phyloP scores from a whole-genome alignment of 1,139 yeast genomes.

The Pichia cactophila region DNA sequence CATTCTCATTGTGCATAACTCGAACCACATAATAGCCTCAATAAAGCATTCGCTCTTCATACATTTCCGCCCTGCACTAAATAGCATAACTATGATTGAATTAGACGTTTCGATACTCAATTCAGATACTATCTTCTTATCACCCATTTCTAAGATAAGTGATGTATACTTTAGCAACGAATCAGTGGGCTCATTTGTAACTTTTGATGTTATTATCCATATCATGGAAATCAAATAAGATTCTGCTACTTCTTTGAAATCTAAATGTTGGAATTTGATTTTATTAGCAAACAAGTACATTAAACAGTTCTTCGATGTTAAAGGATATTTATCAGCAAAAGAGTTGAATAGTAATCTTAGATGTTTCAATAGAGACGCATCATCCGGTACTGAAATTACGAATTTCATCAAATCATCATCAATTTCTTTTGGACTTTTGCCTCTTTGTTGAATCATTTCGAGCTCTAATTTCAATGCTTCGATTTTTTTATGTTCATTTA shows the following conservation, averaged over 20 bases:
- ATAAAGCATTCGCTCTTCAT: constrained; percentile 16
- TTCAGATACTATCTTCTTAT: constrained; percentile 20
- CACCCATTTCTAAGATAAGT: constrained; percentile 22
- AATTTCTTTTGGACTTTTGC: constrained; percentile 13
- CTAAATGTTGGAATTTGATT: constrained; percentile 13
- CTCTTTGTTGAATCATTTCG: constrained; percentile 12
- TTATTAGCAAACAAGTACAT: constrained; percentile 26
- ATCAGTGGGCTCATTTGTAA: constrained; percentile 13
- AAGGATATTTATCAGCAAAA: constrained; percentile 20
- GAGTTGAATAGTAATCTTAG: constrained; percentile 10
- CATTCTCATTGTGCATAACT: constrained; percentile 23
- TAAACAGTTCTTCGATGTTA: constrained; percentile 26
- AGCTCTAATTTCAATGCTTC: constrained; percentile 22
- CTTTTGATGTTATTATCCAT: constrained; percentile 21
- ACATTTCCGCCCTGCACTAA: constrained; percentile 28
- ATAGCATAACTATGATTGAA: constrained; percentile 26
- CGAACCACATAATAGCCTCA: constrained; percentile 26
- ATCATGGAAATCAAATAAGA: constrained; percentile 15
- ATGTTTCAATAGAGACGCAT: constrained; percentile 15
- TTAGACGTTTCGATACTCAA: constrained; percentile 23
- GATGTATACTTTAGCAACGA: constrained; percentile 12
- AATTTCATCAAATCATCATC: constrained; percentile 25
- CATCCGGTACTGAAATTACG: constrained; percentile 20
- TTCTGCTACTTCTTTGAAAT: constrained; percentile 11
- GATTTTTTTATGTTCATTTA: constrained; percentile 13